phyloP scores from a whole-genome alignment of 495 filamentous ascomycete genomes.

The Aspergillus hancockii region DNA sequence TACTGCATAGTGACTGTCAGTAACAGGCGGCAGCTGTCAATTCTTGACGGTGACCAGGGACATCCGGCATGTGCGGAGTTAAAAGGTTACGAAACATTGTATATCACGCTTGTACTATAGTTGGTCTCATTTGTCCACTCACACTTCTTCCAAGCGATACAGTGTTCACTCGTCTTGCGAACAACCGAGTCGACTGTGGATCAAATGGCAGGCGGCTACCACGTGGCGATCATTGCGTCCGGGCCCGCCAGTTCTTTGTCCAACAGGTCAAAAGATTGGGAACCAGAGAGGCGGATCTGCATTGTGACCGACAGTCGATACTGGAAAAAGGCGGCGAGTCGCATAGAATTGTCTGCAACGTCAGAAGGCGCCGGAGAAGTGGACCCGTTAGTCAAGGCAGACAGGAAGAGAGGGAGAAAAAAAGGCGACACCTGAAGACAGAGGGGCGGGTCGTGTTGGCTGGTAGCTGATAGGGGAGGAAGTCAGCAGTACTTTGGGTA shows the following conservation, averaged over 20 bases:
- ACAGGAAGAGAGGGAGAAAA: not conserved
- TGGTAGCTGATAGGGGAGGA: not conserved
- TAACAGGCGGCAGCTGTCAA: not conserved
- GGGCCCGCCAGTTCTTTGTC: not conserved
- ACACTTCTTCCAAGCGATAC: not conserved
- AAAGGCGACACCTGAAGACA: not conserved
- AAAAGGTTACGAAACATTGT: slow-evolving; percentile 1
- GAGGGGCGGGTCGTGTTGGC: not conserved
- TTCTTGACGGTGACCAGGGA: not conserved
- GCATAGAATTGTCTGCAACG: not conserved
- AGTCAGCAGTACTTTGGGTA: not conserved
- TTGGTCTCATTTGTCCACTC: not conserved
- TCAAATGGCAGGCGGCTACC: slow-evolving; percentile 6
- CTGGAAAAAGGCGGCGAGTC: not conserved
- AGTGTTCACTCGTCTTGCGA: not conserved
- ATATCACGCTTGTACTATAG: not conserved
- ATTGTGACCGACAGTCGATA: not conserved
- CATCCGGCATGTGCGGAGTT: not conserved
- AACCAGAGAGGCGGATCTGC: not conserved
- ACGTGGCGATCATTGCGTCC: slow-evolving; percentile 8
- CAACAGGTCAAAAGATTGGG: slow-evolving; percentile 2
- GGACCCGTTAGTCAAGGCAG: not conserved
- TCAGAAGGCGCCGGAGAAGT: slow-evolving; percentile 2
- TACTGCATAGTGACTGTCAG: not conserved
- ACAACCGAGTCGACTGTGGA: not conserved